Percentiles rank a stretch among this genome's conserved stretches.
Conservation (phyloP, 2,329 filamentous ascomycete species). For the Xylariaceae sp. region DNA sequence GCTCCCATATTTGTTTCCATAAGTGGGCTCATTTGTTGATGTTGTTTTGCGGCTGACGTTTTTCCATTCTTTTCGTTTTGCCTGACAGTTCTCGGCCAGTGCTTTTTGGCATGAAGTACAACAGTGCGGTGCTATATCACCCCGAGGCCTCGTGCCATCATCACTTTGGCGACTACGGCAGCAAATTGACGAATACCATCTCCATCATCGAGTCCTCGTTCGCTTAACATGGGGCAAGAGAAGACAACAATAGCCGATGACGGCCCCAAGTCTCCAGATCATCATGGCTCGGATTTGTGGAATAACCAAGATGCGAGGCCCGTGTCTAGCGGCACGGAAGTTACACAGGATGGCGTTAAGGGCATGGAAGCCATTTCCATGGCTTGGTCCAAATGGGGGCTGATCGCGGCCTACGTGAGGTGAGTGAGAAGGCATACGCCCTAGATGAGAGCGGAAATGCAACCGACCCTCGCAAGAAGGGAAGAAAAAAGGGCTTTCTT, state of each 20-base stretch:
- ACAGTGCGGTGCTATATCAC: no score
- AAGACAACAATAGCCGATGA: not conserved
- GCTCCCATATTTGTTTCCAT: no score
- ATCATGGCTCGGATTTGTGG: not conserved
- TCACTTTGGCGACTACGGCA: no score
- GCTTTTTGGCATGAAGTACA: no score
- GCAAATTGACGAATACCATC: no score
- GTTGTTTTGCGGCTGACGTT: no score
- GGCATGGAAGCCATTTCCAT: slow-evolving; percentile 33
- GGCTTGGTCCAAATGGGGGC: slow-evolving; percentile 31
- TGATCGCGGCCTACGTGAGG: slow-evolving; percentile 32
- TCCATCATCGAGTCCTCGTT: no score
- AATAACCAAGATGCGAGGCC: not conserved
- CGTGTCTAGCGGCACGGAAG: not conserved
- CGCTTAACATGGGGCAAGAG: slow-evolving; percentile 3
- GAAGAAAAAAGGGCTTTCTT: not conserved
- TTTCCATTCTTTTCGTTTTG: no score
- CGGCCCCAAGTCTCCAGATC: not conserved
- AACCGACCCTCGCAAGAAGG: not conserved
- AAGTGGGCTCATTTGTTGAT: no score
- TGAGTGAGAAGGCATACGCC: slow-evolving; percentile 3
- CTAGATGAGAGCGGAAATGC: not conserved
- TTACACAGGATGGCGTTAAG: slow-evolving; percentile 32
- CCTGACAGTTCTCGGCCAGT: no score
- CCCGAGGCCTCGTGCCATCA: no score